Evolutionary conservation across 805 yeast species (phyloP), one percentile per base, ranked within the genome.

Genomic region (Zygosaccharomyces bailii): DNA sequence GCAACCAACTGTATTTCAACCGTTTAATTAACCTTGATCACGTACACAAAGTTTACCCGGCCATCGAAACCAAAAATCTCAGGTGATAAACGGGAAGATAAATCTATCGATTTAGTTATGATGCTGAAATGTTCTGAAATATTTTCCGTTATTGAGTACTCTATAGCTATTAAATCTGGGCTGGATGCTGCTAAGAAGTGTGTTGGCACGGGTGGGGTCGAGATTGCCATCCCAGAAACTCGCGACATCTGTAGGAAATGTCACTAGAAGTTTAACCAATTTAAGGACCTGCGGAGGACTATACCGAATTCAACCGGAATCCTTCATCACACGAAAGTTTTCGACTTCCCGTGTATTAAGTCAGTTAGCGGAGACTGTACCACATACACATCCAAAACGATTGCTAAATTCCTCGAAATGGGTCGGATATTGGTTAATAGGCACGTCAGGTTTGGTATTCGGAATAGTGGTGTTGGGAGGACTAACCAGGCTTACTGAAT

Each of bases 381-480:
- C 56, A 50, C 56, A 43, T 53, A 38, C 46, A 25, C 50, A 54
- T 16, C 49, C 57, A 11, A 69, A 71, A 67, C 76, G 60, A 39
- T 52, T 49, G 46, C 59, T 70, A 8, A 71, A 72, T 53, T 71
- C 84, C 0, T 71, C 80, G 34, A 79, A 75, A 43, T 59, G 67
- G 24, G 91, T 88, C 2, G 96, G 95, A 0, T 86, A 84, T 61
- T 84, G 98, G 87, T 75, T 95, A 44, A 68, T 90, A 5, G 91
- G 93, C 18, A 82, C 95, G 0, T 85, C 97, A 1, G 84, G 85
- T 0, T 69, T 93, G 11, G 96, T 93, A 1, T 93, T 93, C 65
- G 96, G 95, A 27, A 93, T 93, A 49, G 98, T 93, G 11, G 82
- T 93, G n/a, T 72, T 93, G 4, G 99, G 99, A 36, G 99, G 99